Percentiles rank a stretch among this genome's conserved stretches.
phyloP scores from a whole-genome alignment of 163 green algal genomes.

The Prototheca wickerhamii region DNA sequence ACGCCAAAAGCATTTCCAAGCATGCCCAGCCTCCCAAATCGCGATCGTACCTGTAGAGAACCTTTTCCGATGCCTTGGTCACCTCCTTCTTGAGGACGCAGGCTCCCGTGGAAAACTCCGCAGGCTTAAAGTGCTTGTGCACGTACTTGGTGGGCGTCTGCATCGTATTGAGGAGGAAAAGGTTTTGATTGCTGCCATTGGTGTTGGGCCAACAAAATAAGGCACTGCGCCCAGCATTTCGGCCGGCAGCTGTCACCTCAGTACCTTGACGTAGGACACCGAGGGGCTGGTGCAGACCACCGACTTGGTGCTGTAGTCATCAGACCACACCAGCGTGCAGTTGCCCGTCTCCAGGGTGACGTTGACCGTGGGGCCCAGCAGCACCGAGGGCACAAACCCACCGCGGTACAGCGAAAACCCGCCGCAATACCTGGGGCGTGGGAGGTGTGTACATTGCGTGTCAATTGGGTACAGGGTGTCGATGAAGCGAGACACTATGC shows the following conservation, averaged over 20 bases:
- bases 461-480: not conserved
- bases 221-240: too few species aligned
- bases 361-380: not conserved
- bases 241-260: too few species aligned
- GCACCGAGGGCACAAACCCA: not conserved
- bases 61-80: not conserved
- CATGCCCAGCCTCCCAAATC: too few species aligned
- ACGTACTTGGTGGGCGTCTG: constrained; percentile 2
- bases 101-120: not conserved
- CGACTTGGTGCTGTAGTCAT: not conserved
- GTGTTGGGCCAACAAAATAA: not conserved
- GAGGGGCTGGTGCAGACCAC: not conserved
- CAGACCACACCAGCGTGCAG: not conserved
- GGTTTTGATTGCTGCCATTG: not conserved
- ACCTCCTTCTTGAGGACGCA: not conserved
- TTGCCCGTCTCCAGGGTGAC: not conserved
- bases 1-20: not conserved
- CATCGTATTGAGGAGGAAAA: too few species aligned
- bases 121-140: constrained; percentile 3
- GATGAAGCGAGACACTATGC: too few species aligned
- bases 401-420: not conserved
- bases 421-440: constrained; percentile 3
- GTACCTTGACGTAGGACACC: constrained; percentile 6
- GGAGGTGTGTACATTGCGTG: too few species aligned
- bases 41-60: constrained; percentile 2